Evolutionary conservation across 2,329 filamentous ascomycete species (phyloP), one percentile per base, ranked within the genome.

Genomic region (Epichloe amarillans): DNA sequence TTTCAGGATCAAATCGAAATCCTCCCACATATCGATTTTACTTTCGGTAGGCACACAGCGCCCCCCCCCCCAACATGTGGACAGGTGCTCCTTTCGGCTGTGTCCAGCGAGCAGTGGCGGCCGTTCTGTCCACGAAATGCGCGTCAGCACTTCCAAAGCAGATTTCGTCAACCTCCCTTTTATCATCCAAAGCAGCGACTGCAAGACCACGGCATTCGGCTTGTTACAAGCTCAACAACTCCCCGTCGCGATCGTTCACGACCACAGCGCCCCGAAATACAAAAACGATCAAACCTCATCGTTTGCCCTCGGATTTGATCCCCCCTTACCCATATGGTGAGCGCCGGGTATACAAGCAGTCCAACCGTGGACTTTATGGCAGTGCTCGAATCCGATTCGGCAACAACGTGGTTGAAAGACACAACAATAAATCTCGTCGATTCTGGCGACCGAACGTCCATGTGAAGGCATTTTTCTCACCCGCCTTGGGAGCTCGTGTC

Each of bases 371-470:
- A 44, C 80, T 89, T 8, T 88, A 86, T 70, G 87, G 83, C 58
- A 69, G 69, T 40, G 72, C 80, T 56, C 80, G 80, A 61, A 84
- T 90, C 63, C 85, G 82, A 47, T 88, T 85, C 67, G 87, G 87
- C 64, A 89, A 91, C 77, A 84, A 79, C 58, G 81, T 91, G 47
- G 80, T 89, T 37, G 81, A 80, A 43, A 72, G 77, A 58, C 75
- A 81, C 59, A 77, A 83, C 62, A 76, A 82, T 63, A 90, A 88
- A 70, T 82, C 82, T 48, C 78, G 82, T 45, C 79, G 86, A 52
- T 70, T 74, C 58, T 93, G 87, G 87, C 75, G 80, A 48, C 86
- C 85, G 54, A 93, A 93, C 66, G 75, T 88, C 41, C 77, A 80
- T 60, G 74, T 73, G 51, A 86, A 86, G 69, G 74, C 75, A 33